Base-by-base conservation (phyloP, 2,329 filamentous ascomycete genomes). In the Ophiocordyceps camponoti-leonardi region DNA sequence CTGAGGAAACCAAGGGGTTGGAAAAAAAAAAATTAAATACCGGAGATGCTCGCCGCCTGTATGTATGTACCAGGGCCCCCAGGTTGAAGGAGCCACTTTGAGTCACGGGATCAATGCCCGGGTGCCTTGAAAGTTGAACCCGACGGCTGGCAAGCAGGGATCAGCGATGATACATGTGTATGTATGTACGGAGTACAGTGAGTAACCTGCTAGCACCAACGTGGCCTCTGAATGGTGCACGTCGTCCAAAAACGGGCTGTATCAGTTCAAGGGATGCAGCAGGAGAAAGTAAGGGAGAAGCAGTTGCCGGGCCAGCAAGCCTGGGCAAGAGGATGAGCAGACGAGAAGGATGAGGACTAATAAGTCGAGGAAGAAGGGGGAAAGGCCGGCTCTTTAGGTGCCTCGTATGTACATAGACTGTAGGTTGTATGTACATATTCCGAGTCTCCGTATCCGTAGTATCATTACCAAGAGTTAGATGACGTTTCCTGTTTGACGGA, bases 241-340 rank as follows among this genome's bases (percentile, higher is more conserved):
- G n/a, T 14, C 13, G 14, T 16, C 31, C 13, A 14, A 35, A 11
- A n/a, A 35, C 31, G 14, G 31, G 14, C 13, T 14, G 13, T 16
- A 14, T 7, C 31, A 12, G 6, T 37, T 16, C 6, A 37, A 37
- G 33, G 33, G 33, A 18, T 11, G n/a, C 6, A 39, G 35, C n/a
- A 39, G n/a, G 35, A 18, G 10, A 39, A 39, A 14, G 35, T 19
- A 39, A 37, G 33, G 35, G 35, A 39, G 35, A 39, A 20, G 23
- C 40, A 42, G 46, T 47, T 47, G 46, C 46, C 43, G 43, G 43
- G 46, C 40, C 46, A 47, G 43, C 46, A 41, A 13, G 22, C n/a
- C 35, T 39, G n/a, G 35, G 35, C 35, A 39, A 20, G 7, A 39
- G 35, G n/a, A 19, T 14, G 10, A 39, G 35, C 2, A 39, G n/a